Conservation (phyloP, 2,329 filamentous ascomycete species). For the Colletotrichum cuscutae region DNA sequence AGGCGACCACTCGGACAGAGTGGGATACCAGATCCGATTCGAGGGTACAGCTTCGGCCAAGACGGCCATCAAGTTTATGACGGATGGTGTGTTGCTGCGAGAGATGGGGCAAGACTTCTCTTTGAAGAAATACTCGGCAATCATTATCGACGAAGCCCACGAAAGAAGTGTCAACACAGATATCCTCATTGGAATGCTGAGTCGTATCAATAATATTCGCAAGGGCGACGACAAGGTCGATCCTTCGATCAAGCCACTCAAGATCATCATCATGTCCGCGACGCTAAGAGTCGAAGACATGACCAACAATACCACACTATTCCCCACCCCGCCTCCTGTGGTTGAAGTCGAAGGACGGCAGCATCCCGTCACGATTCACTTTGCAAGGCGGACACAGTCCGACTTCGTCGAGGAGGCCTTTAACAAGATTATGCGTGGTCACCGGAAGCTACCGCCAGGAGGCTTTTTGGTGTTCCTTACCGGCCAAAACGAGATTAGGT, state of each 20-base stretch:
- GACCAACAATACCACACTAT: conserved; percentile 83
- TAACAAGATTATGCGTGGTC: conserved; percentile 85
- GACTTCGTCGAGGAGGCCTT: conserved; percentile 95
- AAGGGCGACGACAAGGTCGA: conserved; percentile 80
- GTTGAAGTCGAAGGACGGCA: conserved; percentile 93
- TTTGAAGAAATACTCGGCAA: conserved; percentile 88
- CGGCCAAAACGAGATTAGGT: conserved; percentile 89
- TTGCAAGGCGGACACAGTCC: conserved; percentile 81
- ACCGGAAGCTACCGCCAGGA: conserved; percentile 88
- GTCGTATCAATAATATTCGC: conserved; percentile 87
- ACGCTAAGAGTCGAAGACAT: conserved; percentile 93
- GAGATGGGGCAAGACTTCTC: conserved; percentile 92
- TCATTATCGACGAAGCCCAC: conserved; percentile 97
- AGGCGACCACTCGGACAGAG: conserved; percentile 77
- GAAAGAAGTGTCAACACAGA: conserved; percentile 98
- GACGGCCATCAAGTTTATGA: conserved; percentile 98
- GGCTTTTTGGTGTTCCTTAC: conserved; percentile 95
- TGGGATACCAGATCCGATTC: conserved; percentile 95
- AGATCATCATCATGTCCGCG: conserved; percentile 98
- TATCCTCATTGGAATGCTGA: conserved; percentile 97
- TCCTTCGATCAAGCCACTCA: conserved; percentile 78
- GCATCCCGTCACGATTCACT: conserved; percentile 90
- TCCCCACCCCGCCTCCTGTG: conserved; percentile 81
- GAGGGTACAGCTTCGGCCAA: conserved; percentile 83
- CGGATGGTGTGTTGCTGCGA: conserved; percentile 92